These are phyloP conservation scores for Cladobotryum protrusum DNA, from an alignment of 2,329 filamentous ascomycete genomes.

Conservation along the genomic window DNA sequence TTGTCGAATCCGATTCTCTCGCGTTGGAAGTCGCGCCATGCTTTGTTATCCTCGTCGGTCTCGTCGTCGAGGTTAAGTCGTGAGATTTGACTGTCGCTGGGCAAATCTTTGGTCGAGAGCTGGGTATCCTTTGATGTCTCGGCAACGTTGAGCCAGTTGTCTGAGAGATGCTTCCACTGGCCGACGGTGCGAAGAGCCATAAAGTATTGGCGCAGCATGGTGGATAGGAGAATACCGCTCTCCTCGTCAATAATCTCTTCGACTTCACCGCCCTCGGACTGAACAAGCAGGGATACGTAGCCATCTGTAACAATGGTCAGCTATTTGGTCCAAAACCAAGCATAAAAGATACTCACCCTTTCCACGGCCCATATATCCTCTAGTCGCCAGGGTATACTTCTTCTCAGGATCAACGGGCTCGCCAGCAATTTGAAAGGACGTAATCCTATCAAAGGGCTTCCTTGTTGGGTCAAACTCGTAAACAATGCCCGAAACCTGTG, in stretches of 20 bases:
- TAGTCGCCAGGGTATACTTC: conserved; percentile 68
- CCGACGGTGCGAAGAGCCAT: conserved; percentile 77
- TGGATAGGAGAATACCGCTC: conserved; percentile 78
- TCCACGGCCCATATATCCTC: conserved; percentile 83
- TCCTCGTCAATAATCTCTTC: conserved; percentile 80
- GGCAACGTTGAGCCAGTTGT: conserved; percentile 63
- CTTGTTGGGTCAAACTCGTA: conserved; percentile 65
- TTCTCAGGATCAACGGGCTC: conserved; percentile 55
- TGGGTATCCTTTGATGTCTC: conserved; percentile 48
- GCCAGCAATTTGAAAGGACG: conserved; percentile 54
- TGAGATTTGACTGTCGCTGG: conserved; percentile 31
- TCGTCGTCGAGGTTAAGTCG: conserved; percentile 16
- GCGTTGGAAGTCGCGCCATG: conserved; percentile 33
- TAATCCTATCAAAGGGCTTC: conserved; percentile 56
- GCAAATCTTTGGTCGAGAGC: conserved; percentile 28
- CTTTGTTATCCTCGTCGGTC: conserved; percentile 16
- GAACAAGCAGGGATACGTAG: conserved; percentile 67
- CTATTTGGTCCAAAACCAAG: not conserved
- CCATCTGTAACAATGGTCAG: conserved; percentile 51
- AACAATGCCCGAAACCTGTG: conserved; percentile 77
- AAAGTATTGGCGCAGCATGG: conserved; percentile 85
- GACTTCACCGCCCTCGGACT: conserved; percentile 67
- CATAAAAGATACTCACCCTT: conserved; percentile 42
- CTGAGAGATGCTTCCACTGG: conserved; percentile 68
- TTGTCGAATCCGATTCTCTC: conserved; percentile 29